Evolutionary conservation across 2,329 filamentous ascomycete species (phyloP), one percentile per base, ranked within the genome.

Genomic region (Thelonectria discophora): DNA sequence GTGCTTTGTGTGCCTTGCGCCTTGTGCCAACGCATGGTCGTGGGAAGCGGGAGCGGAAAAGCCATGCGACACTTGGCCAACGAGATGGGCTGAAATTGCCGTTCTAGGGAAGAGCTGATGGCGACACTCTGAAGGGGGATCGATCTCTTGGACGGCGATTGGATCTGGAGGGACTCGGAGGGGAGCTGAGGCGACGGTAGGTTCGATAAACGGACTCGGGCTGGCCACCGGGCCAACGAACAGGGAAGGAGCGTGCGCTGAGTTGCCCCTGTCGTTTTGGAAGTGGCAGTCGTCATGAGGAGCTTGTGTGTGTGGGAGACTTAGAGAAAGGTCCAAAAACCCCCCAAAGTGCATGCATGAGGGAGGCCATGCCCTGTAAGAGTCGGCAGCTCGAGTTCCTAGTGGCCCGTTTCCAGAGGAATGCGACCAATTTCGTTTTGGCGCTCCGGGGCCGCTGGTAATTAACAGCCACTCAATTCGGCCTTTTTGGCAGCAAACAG

Each of bases 331-430:
- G n/a, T n/a, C n/a, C n/a, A n/a, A n/a, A n/a, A n/a, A n/a, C n/a
- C n/a, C n/a, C 63, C 50, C 69, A 71, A 71, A 71, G 69, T 71
- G 69, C 68, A 62, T 71, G 69, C 69, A 71, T 71, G 66, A 68
- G 66, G 71, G 62, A 57, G 42, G 56, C n/a, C 10, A 17, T 34
- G 55, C 43, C 50, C 46, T 63, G 43, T 62, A 30, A 62, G 39
- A 54, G n/a, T n/a, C 15, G 49, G 21, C 40, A 24, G 17, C 30
- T 56, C 42, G 56, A 43, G 39, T 50, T 40, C 50, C 18, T 40
- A 57, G 34, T 50, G 54, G 54, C 40, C 54, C 51, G 69, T 71
- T 69, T 69, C 67, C 65, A 69, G 66, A 72, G 69, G 68, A 72
- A 71, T 71, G 65, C 58, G 42, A 58, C 61, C 63, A 67, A 69